Conservation (phyloP, 116 monocot species). For the Cymodocea nodosa region DNA sequence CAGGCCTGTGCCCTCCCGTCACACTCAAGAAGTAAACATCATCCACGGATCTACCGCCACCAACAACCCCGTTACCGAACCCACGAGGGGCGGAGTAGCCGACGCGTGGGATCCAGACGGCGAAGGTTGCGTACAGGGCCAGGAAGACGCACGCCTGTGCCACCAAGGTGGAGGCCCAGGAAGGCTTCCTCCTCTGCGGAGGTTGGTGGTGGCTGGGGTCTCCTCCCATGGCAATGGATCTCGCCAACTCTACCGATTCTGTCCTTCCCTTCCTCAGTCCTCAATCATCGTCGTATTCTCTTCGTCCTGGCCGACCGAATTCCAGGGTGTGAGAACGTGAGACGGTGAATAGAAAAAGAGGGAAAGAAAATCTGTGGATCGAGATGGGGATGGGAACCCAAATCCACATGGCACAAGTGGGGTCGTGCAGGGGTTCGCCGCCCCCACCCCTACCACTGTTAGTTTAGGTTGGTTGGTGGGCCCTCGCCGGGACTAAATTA, state of each 20-base stretch:
- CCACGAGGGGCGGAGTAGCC: background rate
- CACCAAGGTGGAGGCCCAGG: conserved; percentile 29
- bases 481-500: no score
- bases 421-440: no score
- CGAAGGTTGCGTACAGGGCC: conserved; percentile 41
- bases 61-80: conserved; percentile 1
- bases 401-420: no score
- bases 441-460: no score
- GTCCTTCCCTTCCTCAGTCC: no score
- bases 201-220: background rate
- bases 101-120: conserved; percentile 26
- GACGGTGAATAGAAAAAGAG: no score
- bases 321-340: no score
- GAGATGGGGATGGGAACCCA: no score
- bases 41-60: conserved; percentile 8
- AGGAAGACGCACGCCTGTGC: conserved; percentile 43
- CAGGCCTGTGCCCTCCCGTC: conserved; percentile 27
- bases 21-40: conserved; percentile 58
- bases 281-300: no score
- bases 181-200: conserved; percentile 7
- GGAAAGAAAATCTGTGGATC: no score
- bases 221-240: background rate
- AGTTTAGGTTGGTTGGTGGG: no score
- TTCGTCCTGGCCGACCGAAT: no score
- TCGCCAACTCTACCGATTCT: background rate